phyloP scores from a whole-genome alignment of 192 early-diverging fungal genomes.

The Glomus cerebriforme region DNA sequence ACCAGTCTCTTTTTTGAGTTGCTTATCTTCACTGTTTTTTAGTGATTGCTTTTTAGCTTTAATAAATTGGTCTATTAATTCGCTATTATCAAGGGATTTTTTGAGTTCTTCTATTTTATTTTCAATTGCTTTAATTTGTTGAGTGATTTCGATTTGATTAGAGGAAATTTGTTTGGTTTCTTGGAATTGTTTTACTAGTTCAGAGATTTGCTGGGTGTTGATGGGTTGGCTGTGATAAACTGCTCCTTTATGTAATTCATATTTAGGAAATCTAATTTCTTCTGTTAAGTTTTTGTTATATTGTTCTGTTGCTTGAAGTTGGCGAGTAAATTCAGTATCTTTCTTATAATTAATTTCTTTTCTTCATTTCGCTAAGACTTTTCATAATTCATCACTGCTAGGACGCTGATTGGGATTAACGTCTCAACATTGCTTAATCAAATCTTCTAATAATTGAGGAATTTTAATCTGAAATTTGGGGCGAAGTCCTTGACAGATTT shows the following conservation, averaged over 20 bases:
- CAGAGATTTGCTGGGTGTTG: conserved; percentile 4
- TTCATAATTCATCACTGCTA: too few relatives aligned
- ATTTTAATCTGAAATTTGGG: too few relatives aligned
- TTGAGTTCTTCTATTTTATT: too few relatives aligned
- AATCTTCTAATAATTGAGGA: too few relatives aligned
- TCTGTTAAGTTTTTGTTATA: background rate
- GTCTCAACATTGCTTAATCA: too few relatives aligned
- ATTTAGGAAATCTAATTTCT: background rate
- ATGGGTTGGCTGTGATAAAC: background rate
- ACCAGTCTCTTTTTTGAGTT: background rate
- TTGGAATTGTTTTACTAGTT: background rate
- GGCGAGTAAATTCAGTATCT: conserved; percentile 15
- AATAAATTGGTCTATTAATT: conserved; percentile 1
- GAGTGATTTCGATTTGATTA: too few relatives aligned
- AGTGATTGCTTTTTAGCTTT: background rate
- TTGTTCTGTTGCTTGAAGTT: background rate
- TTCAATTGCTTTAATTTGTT: too few relatives aligned
- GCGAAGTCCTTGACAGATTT: too few relatives aligned
- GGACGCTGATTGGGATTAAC: too few relatives aligned
- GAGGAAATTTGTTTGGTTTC: background rate
- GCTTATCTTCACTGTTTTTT: background rate
- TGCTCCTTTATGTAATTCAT: background rate
- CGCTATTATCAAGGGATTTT: too few relatives aligned
- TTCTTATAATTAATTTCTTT: background rate
- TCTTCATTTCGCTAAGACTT: too few relatives aligned